phyloP scores from a whole-genome alignment of 495 filamentous ascomycete species.

The Polyplosphaeria fusca region DNA sequence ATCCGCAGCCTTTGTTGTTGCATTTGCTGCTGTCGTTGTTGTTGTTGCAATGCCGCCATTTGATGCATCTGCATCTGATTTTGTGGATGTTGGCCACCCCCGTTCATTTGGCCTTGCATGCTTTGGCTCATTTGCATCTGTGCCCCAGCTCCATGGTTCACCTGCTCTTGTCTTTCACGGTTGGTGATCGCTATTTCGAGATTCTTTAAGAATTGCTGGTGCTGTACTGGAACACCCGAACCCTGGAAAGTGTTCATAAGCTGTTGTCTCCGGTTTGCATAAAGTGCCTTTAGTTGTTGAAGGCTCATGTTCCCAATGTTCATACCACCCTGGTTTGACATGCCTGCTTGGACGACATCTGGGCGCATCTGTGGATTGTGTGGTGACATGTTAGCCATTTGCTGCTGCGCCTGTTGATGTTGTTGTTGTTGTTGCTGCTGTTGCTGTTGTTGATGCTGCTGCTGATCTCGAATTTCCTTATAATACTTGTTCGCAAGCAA shows the following conservation, averaged over 20 bases:
- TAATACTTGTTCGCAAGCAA: constrained; percentile 10
- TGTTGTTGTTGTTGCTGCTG: constrained; percentile 1
- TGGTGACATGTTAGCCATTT: background rate
- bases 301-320: too few relatives aligned
- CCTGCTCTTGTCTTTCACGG: background rate
- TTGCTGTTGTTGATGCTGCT: constrained; percentile 11
- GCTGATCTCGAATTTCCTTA: constrained; percentile 6
- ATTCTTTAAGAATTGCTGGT: background rate
- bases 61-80: constrained; percentile 23
- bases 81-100: background rate
- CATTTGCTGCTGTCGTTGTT: constrained; percentile 10
- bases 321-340: too few relatives aligned
- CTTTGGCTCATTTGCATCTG: constrained; percentile 16
- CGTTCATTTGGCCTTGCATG: constrained; percentile 9
- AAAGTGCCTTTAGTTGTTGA: too few relatives aligned
- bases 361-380: constrained; percentile 8
- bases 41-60: constrained; percentile 16
- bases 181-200: constrained; percentile 8
- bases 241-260: too few relatives aligned
- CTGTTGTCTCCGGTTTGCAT: too few relatives aligned
- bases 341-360: too few relatives aligned
- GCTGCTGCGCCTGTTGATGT: constrained; percentile 1
- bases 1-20: background rate
- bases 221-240: background rate
- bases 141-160: background rate